Conservation (phyloP, 208 protist genomes). For the Trypanosoma melophagium region DNA sequence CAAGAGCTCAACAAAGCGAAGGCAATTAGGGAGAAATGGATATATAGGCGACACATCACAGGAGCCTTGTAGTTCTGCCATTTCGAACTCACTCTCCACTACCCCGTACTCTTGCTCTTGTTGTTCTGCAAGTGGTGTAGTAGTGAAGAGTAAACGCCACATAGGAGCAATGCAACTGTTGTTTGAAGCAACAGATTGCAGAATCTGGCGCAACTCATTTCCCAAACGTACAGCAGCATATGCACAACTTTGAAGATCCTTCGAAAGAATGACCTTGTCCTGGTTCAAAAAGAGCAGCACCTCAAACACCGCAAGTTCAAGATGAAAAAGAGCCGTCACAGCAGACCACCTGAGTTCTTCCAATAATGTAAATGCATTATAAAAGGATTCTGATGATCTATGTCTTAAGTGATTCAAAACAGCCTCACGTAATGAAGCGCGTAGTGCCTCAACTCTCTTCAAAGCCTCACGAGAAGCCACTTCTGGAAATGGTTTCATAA, state of each 20-base stretch:
- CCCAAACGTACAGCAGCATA: constrained; percentile 10
- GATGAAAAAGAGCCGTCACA: constrained; percentile 8
- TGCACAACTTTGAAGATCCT: constrained; percentile 4
- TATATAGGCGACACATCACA: neutral
- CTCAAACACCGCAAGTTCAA: constrained; percentile 26
- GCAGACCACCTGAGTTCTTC: constrained; percentile 22
- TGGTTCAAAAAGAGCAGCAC: constrained; percentile 34
- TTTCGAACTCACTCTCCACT: neutral
- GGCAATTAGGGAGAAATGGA: constrained; percentile 15
- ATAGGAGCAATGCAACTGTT: neutral
- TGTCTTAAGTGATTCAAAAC: neutral
- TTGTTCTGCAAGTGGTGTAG: constrained; percentile 20
- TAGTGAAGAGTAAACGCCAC: constrained; percentile 28
- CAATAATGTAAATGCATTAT: constrained; percentile 16
- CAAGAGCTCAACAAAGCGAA: constrained; percentile 36
- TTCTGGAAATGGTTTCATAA: no score
- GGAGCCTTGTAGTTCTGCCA: neutral
- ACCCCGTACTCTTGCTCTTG: neutral
- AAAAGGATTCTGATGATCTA: constrained; percentile 13
- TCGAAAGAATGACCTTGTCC: neutral
- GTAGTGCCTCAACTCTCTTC: constrained; percentile 1
- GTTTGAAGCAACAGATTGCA: neutral
- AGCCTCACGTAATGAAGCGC: neutral
- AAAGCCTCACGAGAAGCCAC: neutral
- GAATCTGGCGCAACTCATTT: constrained; percentile 2